Conservation (phyloP, 495 filamentous ascomycete genomes). For the Aspergillus baeticus region DNA sequence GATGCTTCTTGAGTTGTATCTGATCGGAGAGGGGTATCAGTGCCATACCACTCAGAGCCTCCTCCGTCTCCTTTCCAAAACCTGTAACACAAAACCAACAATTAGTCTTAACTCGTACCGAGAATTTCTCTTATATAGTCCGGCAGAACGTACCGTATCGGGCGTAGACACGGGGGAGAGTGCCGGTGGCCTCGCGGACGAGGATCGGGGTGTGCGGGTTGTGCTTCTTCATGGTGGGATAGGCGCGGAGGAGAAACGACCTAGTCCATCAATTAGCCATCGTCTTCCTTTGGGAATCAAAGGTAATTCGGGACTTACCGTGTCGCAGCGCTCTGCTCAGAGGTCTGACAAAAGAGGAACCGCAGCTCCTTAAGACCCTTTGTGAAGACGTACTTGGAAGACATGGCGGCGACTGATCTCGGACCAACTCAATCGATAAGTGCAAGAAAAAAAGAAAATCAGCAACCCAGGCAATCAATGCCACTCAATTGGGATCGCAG, state of each 20-base stretch:
- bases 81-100: slow-evolving; percentile 48
- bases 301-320: slow-evolving; percentile 53
- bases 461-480: not conserved
- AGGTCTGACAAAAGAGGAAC: slow-evolving; percentile 94
- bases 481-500: not conserved
- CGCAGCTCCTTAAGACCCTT: slow-evolving; percentile 90
- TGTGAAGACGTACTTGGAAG: slow-evolving; percentile 86
- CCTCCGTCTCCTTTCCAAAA: slow-evolving; percentile 84
- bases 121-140: not conserved
- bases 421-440: slow-evolving; percentile 1
- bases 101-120: too few species aligned
- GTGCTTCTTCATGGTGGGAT: slow-evolving; percentile 99
- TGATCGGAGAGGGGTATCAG: not conserved
- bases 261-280: slow-evolving; percentile 44
- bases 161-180: slow-evolving; percentile 81
- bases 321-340: slow-evolving; percentile 79
- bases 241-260: slow-evolving; percentile 84
- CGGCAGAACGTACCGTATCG: slow-evolving; percentile 71
- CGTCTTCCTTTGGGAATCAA: slow-evolving; percentile 4
- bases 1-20: not conserved
- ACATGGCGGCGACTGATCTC: slow-evolving; percentile 58
- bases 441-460: not conserved
- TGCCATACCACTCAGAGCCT: slow-evolving; percentile 68
- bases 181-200: slow-evolving; percentile 84
- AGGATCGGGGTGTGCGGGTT: slow-evolving; percentile 94